A percentile compares a stretch with the other conserved stretches of the same genome.
phyloP scores from a whole-genome alignment of 345 rosid species.

The Draba incana region DNA sequence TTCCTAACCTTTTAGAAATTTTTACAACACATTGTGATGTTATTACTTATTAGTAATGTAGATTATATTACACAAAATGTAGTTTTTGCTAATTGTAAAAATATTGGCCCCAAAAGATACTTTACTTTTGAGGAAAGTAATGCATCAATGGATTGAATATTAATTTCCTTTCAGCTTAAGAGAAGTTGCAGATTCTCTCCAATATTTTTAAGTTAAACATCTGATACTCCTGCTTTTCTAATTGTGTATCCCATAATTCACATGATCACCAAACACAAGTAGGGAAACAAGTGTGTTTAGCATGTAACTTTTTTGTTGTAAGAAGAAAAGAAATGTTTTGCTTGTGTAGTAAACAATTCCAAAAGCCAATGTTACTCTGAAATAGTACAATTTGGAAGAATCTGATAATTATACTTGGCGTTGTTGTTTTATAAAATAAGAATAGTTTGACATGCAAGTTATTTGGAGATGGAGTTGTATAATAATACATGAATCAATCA shows the following conservation, averaged over 20 bases:
- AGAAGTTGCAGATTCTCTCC: conserved; percentile 26
- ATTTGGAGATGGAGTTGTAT: conserved; percentile 16
- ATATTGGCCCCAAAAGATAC: background rate
- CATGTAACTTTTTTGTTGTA: background rate
- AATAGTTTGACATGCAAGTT: conserved; percentile 21
- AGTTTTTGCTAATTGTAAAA: too few species aligned
- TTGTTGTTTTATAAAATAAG: background rate
- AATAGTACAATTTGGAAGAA: background rate
- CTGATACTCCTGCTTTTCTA: conserved; percentile 5
- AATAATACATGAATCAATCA: conserved; percentile 24
- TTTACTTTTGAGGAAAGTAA: conserved; percentile 13
- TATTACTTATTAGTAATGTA: too few species aligned
- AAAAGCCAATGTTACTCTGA: background rate
- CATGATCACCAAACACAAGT: conserved; percentile 4
- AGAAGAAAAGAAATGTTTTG: conserved; percentile 13
- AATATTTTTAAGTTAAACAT: conserved; percentile 24
- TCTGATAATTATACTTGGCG: conserved; percentile 30
- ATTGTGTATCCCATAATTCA: conserved; percentile 6
- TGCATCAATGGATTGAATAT: conserved; percentile 18
- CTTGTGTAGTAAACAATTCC: conserved; percentile 28
- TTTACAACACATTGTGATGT: too few species aligned
- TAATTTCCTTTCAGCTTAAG: conserved; percentile 30
- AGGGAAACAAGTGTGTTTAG: conserved; percentile 10
- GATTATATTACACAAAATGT: too few species aligned
- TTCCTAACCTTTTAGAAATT: too few species aligned